Base-by-base conservation (phyloP, 2,329 filamentous ascomycete genomes). In the Lasiodiplodia hormozganensis region DNA sequence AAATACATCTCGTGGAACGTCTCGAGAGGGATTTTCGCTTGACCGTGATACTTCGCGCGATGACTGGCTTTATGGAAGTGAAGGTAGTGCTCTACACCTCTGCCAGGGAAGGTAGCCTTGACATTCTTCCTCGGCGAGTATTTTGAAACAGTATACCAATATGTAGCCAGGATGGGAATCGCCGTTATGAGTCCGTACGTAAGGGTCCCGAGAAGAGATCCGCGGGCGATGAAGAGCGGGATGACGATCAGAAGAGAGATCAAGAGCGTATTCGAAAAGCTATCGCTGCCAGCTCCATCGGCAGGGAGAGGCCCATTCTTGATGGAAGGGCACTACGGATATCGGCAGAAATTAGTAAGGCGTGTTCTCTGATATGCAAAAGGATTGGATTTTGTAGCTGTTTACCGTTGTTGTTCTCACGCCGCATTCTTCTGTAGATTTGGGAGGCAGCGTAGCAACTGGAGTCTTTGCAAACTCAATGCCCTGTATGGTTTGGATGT, bases 1-100 rank as follows among this genome's bases (percentile, higher is more conserved):
- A 98, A 97, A 86, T 97, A 98, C 91, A 95, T 97, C 83, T 97
- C 94, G 79, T 96, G 90, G 86, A 98, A 98, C 25, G 93, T 96
- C 85, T 97, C 91, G 85, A 96, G 91, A 67, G 93, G 90, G 70
- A 96, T 93, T 84, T 92, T 94, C 83, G 87, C 91, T 80, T 86
- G 87, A 80, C 92, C 92, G 73, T 87, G 85, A 83, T 93, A 96
- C 82, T 90, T 93, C 75, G 83, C 78, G 70, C 81, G 82, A 75
- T 89, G 85, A 71, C 83, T 83, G 58, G 84, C 80, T 70, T 84
- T 85, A 75, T 93, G 92, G 86, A 96, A 96, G 70, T 88, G 90
- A 73, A 96, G 88, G 84, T 98, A 98, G 84, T 94, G 88, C 82
- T 97, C 94, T 72, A 98, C 89, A 65, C 93, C 92, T 70, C 91